Percentiles rank a stretch among this genome's conserved stretches.
phyloP scores from a whole-genome alignment of 768 basidiomycete genomes.

The Psilocybe subaeruginosa region DNA sequence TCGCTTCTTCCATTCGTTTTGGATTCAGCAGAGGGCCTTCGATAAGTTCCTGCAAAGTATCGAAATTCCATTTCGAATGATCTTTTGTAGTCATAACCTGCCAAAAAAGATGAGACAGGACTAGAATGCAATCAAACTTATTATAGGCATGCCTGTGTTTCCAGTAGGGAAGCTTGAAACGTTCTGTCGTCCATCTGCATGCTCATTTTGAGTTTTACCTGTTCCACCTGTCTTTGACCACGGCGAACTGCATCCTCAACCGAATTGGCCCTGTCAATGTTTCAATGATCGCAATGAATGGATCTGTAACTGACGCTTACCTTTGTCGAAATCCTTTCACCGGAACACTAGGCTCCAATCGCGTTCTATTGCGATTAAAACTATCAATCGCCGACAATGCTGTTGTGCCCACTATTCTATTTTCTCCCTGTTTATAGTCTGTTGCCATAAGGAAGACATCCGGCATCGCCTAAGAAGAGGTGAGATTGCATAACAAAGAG shows the following conservation, averaged over 20 bases:
- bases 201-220: conserved; percentile 84
- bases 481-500: neutral
- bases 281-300: neutral
- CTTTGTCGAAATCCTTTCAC: conserved; percentile 65
- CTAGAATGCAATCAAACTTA: neutral
- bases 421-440: conserved; percentile 74
- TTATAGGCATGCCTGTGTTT: conserved; percentile 68
- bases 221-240: conserved; percentile 89
- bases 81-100: conserved; percentile 88
- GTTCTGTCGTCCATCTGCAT: conserved; percentile 96
- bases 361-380: conserved; percentile 86
- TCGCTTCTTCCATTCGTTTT: conserved; percentile 92
- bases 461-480: conserved; percentile 69
- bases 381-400: conserved; percentile 89
- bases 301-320: conserved; percentile 36
- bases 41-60: conserved; percentile 83
- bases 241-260: conserved; percentile 86
- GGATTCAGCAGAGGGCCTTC: conserved; percentile 93
- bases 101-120: neutral
- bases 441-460: conserved; percentile 84
- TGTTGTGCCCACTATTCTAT: conserved; percentile 82
- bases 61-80: conserved; percentile 91
- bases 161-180: conserved; percentile 83
- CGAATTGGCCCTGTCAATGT: conserved; percentile 63
- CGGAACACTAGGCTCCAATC: conserved; percentile 58